phyloP scores from a whole-genome alignment of 2,329 filamentous ascomycete species.

The Arachnopeziza araneosa region DNA sequence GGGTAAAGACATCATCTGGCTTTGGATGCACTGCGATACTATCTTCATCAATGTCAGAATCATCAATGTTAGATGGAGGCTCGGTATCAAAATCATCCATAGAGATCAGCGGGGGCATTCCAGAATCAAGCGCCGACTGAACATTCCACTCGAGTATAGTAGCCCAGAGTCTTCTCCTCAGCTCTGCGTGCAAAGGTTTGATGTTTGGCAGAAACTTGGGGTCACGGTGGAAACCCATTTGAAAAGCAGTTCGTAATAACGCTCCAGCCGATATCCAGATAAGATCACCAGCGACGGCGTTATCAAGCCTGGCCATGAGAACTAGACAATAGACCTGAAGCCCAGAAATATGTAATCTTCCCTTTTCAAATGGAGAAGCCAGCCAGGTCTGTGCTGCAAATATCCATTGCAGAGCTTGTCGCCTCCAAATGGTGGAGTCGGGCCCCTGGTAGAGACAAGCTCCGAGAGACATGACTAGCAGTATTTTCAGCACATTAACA shows the following conservation, averaged over 20 bases:
- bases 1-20: constrained; percentile 34
- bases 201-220: constrained; percentile 44
- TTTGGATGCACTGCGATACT: constrained; percentile 19
- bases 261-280: constrained; percentile 47
- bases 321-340: constrained; percentile 50
- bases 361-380: constrained; percentile 37
- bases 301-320: constrained; percentile 43
- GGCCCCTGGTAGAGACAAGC: constrained; percentile 16
- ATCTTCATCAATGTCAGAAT: constrained; percentile 42
- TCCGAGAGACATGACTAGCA: constrained; percentile 25
- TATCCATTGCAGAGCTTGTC: constrained; percentile 20
- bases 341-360: constrained; percentile 41
- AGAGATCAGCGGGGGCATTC: constrained; percentile 44
- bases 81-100: constrained; percentile 44
- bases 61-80: constrained; percentile 46
- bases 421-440: constrained; percentile 7
- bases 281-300: constrained; percentile 44
- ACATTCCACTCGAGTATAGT: constrained; percentile 50
- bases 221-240: constrained; percentile 54
- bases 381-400: constrained; percentile 23
- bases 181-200: constrained; percentile 44
- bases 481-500: constrained; percentile 17
- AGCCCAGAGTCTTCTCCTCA: constrained; percentile 51
- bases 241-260: constrained; percentile 48
- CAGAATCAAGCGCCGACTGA: constrained; percentile 45